Base-by-base conservation (phyloP, 345 rosid genomes). In the Xanthoceras sorbifolium region DNA sequence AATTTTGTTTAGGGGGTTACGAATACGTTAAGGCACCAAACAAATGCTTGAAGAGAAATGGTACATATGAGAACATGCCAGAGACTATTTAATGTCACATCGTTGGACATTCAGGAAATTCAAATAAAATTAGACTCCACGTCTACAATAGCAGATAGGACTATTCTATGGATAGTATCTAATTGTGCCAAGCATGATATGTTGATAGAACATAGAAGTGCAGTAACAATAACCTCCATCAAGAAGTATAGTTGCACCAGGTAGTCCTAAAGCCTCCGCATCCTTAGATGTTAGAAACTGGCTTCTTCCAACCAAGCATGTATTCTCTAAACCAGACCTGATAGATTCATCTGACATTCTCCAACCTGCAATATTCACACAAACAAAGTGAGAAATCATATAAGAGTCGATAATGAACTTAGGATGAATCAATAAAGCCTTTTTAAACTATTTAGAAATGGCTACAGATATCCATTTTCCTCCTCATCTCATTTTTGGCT, bases 271-370 rank as follows among this genome's bases (percentile, higher is more conserved):
- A 6, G 82, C 69, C 74, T 87, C 88, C 3, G 89, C 90, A 85
- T 93, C 94, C 75, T 81, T 71, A 46, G 82, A 75, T 42, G 90
- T 79, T 46, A 93, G 82, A 81, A 92, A 90, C 73, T 96, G 99
- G 75, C 90, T 86, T 91, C 99, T 89, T 72, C 99, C 99, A 46
- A 80, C 90, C 87, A 96, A 79, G 77, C 64, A 74, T 70, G 99
- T 92, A 18, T 64, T 82, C 88, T 93, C 96, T 65, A 95, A 76
- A 75, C 99, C 97, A 74, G 82, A 80, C 84, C 84, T 78, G 63
- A 96, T 85, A 31, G 99, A 90, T 76, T 59, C 86, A 75, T 91
- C 89, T 44, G 94, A 88, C 48, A 93, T 79, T 73, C 67, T 78
- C 91, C 93, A 92, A 71, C 97, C 99, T 93, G 84, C 67, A 62